Evolutionary conservation across 495 filamentous ascomycete genomes (phyloP).

Genomic region (Pseudevernia furfuracea): DNA sequence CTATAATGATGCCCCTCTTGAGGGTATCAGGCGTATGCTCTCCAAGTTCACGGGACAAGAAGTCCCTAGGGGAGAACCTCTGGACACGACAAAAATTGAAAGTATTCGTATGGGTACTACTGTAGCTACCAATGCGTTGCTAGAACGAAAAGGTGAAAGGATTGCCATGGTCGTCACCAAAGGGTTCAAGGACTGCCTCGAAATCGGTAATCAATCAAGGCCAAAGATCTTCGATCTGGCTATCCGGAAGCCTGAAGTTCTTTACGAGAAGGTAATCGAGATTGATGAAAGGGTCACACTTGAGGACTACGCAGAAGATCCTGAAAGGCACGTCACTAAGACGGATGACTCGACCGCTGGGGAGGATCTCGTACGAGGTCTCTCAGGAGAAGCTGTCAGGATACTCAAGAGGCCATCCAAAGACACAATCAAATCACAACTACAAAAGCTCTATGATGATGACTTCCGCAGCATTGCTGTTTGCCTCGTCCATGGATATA

Average conservation of each 20-base stretch:
- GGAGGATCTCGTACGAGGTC: conserved; percentile 39
- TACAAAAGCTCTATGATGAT: conserved; percentile 35
- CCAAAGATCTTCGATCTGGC: conserved; percentile 79
- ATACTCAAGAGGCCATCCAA: conserved; percentile 34
- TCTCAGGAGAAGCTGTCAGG: conserved; percentile 46
- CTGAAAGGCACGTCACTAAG: conserved; percentile 45
- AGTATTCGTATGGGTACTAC: conserved; percentile 87
- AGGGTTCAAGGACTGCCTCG: conserved; percentile 86
- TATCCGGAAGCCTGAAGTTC: conserved; percentile 69
- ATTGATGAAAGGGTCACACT: conserved; percentile 78
- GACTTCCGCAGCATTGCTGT: conserved; percentile 46
- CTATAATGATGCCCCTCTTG: conserved; percentile 80
- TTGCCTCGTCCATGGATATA: conserved; percentile 48
- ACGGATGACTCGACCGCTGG: conserved; percentile 39
- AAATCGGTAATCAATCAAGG: conserved; percentile 77
- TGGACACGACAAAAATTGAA: conserved; percentile 80
- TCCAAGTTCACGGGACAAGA: conserved; percentile 68
- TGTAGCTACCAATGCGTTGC: conserved; percentile 81
- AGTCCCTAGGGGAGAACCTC: conserved; percentile 68
- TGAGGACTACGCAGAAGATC: conserved; percentile 82
- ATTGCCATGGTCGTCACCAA: conserved; percentile 88
- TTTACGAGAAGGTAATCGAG: conserved; percentile 70
- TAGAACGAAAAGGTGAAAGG: conserved; percentile 89
- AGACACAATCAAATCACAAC: conserved; percentile 35
- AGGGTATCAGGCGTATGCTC: conserved; percentile 85